Base-by-base conservation (phyloP, 345 rosid genomes). In the Hypericum perforatum region DNA sequence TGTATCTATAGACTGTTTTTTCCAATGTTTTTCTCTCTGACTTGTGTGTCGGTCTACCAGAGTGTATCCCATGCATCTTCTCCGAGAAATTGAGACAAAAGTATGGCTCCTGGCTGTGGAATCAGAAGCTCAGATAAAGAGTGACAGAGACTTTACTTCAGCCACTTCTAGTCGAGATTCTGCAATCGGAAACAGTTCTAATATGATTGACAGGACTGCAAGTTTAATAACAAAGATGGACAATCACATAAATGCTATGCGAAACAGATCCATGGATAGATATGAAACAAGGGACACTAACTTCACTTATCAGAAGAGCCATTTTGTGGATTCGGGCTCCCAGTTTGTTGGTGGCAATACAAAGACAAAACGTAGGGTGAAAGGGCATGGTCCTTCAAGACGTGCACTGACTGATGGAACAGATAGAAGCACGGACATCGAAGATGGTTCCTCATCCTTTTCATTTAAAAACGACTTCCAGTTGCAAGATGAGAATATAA, bases 21-120 rank as follows among this genome's bases (percentile, higher is more conserved):
- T 53, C 16, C 47, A 29, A 39, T 41, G 53, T 45, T 12, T 42
- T 49, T 56, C 49, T 68, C 55, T 52, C 66, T 76, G 51, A 78
- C 68, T 43, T 53, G 4, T 56, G 9, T 50, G n/a, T 32, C 66
- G 49, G 52, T 66, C 49, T 63, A 16, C 68, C 81, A 88, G 97
- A 63, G 97, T 84, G 65, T 88, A 78, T 74, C 94, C 89, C n/a
- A 64, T 92, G 78, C 77, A 83, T 75, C 90, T 88, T 68, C 73
- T 92, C 45, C 82, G 95, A 66, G 98, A 92, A 74, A 88, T 88
- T 62, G 98, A 92, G 85, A 88, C 95, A 50, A 80, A 89, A 67
- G 97, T 83, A 63, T 88, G 98, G 98, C 83, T 92, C 16, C 73
- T 92, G 73, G 98, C 97, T 16, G 97, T 92, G 40, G 97, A 88